Base-by-base conservation (phyloP, 208 protist genomes). In the Leishmania martiniquensis region DNA sequence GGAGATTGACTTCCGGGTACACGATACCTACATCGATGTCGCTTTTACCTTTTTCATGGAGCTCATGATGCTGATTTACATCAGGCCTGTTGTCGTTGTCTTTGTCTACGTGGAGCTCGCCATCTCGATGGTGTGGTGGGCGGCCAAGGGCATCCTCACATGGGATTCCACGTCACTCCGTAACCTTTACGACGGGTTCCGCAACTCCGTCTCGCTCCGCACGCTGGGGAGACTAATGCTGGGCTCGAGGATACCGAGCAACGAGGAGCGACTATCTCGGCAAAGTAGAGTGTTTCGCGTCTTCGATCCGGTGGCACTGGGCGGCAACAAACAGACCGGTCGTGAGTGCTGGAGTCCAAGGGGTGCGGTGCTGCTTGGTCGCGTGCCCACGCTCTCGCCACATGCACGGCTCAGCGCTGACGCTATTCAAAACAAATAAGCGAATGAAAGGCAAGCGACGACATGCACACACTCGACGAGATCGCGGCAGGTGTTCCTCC, bases 51-150 rank as follows among this genome's bases (percentile, higher is more conserved):
- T 89, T 32, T 68, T 88, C 29, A 76, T 89, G 65, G 87, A 91
- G 81, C 55, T 85, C 32, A 67, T 85, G 47, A 77, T 94, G 62
- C 32, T 93, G 22, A 77, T 97, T 7, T 85, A 82, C 79, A 67
- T 97, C 54, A 85, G 85, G 0, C 90, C 87, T 1, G 69, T 91
- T 3, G 71, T 90, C 32, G 80, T 88, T n/a, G 55, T 86, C 4
- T 87, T 55, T 62, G 85, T 97, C 47, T 93, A 93, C 78, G 71
- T 72, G n/a, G 89, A 95, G 72, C 81, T 95, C 32, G 68, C 78
- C 25, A 47, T 88, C 75, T 88, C 87, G 66, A 82, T 89, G 68
- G 29, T 59, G 80, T 86, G 62, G 78, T 62, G 84, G 72, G 62
- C 75, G 59, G 66, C 45, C 42, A 78, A 66, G 20, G 76, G 60